Base-by-base conservation (phyloP, 805 yeast genomes). In the Kuraishia ogatae region DNA sequence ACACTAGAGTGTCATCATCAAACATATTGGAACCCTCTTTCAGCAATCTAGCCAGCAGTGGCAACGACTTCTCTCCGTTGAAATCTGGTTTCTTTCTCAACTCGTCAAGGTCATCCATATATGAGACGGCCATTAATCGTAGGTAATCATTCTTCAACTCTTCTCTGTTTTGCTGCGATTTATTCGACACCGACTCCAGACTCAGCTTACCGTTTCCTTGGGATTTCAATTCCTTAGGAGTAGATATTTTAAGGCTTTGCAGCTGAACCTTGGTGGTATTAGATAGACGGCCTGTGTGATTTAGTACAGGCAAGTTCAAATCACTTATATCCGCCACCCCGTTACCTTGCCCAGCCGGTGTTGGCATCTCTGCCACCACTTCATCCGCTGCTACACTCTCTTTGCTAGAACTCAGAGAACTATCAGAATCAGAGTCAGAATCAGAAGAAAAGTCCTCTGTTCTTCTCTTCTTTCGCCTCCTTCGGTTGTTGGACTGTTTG, bases 381-480 rank as follows among this genome's bases (percentile, higher is more conserved):
- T 48, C 53, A 21, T 51, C 54, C 28, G 50, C 47, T 24, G 52
- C 54, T 0, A 19, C 47, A 6, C 26, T 22, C 21, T 50, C 58
- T 39, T 26, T 48, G 29, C 4, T 49, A 4, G 28, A 22, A 23
- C 60, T 58, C 17, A 66, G 60, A 3, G 70, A 64, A 1, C 77
- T 69, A 2, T 74, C 70, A 1, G 78, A 73, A 8, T 78, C 76
- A 1, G 83, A 78, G 43, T 73, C 76, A 1, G 82, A 76, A 49
- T 74, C 74, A 19, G 80, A 78, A 0, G 87, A 84, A 29, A 83
- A 81, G 60, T 84, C 90, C 53, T 85, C 89, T 0, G 93, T 86
- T 83, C 92, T 85, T 81, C 91, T 83, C 81, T 85, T 86, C 79
- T 85, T 85, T 64, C 85, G 76, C 59, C 88, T 79, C 62, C 88